phyloP scores from a whole-genome alignment of 805 yeast genomes.

The Yarrowia alimentaria region DNA sequence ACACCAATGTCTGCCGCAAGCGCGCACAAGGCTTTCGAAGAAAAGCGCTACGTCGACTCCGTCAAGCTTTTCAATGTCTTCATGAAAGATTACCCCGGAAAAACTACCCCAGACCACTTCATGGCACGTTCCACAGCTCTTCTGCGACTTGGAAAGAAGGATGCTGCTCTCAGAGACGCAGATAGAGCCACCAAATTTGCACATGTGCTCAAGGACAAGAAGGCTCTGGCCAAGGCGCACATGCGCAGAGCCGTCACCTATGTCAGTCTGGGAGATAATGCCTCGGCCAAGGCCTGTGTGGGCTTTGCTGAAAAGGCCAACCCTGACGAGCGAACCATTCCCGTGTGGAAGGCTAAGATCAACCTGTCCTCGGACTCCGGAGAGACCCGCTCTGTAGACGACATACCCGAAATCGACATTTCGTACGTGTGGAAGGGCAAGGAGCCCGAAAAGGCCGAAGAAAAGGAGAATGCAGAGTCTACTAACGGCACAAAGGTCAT shows the following conservation, averaged over 20 bases:
- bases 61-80: constrained; percentile 20
- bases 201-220: constrained; percentile 1
- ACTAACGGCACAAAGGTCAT: neutral
- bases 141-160: constrained; percentile 30
- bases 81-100: constrained; percentile 27
- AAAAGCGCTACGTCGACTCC: constrained; percentile 29
- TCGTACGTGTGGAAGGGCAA: constrained; percentile 15
- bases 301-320: constrained; percentile 33
- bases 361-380: neutral
- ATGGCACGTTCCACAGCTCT: constrained; percentile 32
- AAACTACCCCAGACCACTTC: constrained; percentile 28
- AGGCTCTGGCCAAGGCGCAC: constrained; percentile 36
- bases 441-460: neutral
- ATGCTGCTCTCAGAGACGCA: constrained; percentile 34
- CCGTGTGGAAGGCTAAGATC: constrained; percentile 33
- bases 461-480: neutral
- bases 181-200: constrained; percentile 32
- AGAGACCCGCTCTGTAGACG: neutral
- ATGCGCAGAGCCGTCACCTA: constrained; percentile 40
- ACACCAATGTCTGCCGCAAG: neutral
- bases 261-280: constrained; percentile 32
- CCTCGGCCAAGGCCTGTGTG: constrained; percentile 36
- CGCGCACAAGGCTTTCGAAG: constrained; percentile 19
- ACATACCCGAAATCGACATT: constrained; percentile 12
- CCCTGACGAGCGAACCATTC: constrained; percentile 30